Evolutionary conservation across 768 basidiomycete genomes (phyloP).

Genomic region (Krasilnikovozyma curviuscula): DNA sequence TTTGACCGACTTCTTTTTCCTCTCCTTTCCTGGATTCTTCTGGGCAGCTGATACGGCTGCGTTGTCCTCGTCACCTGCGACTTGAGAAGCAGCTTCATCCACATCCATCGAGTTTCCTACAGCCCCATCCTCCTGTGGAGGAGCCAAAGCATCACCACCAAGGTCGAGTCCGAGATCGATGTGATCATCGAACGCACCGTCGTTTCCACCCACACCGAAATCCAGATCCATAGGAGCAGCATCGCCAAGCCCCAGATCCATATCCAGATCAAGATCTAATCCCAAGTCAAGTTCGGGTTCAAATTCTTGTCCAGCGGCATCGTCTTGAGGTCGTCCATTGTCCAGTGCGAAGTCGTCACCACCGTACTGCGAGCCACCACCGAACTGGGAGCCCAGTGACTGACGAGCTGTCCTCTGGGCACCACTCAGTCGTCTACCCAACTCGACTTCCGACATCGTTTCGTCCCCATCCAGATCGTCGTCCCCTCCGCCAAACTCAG

Average conservation of each 20-base stretch:
- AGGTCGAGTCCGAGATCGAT: conserved; percentile 55
- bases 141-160: no score
- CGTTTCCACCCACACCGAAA: conserved; percentile 14
- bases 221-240: conserved; percentile 13
- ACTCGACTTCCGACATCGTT: conserved; percentile 13
- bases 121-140: conserved; percentile 34
- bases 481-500: conserved; percentile 14
- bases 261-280: conserved; percentile 31
- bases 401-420: conserved; percentile 5
- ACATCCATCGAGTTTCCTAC: conserved; percentile 9
- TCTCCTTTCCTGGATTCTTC: conserved; percentile 30
- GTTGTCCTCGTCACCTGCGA: conserved; percentile 20
- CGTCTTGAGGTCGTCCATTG: conserved; percentile 1
- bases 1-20: conserved; percentile 57
- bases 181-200: conserved; percentile 16
- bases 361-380: conserved; percentile 39
- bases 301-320: no score
- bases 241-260: conserved; percentile 3
- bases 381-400: conserved; percentile 6
- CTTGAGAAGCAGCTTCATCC: conserved; percentile 30
- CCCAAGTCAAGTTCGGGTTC: conserved; percentile 58
- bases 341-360: conserved; percentile 12
- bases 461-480: conserved; percentile 13
- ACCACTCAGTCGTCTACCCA: conserved; percentile 13
- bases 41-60: conserved; percentile 15